phyloP scores from a whole-genome alignment of 2,329 filamentous ascomycete genomes.

The Paecilomyces dactylethromorphus region DNA sequence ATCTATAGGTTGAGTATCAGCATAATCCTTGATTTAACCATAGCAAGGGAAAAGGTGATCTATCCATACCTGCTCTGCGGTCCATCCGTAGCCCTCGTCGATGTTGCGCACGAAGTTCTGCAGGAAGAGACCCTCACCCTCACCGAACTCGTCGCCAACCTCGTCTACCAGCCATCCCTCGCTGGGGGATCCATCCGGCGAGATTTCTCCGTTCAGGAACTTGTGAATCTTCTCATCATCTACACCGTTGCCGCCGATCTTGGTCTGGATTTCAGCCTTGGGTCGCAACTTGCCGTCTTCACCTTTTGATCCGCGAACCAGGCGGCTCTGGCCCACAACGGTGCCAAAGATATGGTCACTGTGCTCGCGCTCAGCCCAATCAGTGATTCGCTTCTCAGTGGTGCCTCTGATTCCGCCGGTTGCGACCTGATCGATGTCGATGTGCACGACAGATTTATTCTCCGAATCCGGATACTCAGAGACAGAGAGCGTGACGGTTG shows the following conservation, averaged over 20 bases:
- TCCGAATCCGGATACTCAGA: slow-evolving; percentile 46
- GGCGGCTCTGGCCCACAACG: slow-evolving; percentile 56
- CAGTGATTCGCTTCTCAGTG: slow-evolving; percentile 50
- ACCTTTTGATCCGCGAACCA: slow-evolving; percentile 32
- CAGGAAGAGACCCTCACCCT: slow-evolving; percentile 38
- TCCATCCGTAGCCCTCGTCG: slow-evolving; percentile 42
- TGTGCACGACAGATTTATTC: slow-evolving; percentile 46
- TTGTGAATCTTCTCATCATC: slow-evolving; percentile 30
- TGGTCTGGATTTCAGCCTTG: slow-evolving; percentile 28
- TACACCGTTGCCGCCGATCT: slow-evolving; percentile 27
- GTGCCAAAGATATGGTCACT: slow-evolving; percentile 73
- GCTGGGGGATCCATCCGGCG: slow-evolving; percentile 51
- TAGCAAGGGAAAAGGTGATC: not conserved
- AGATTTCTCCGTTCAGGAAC: slow-evolving; percentile 34
- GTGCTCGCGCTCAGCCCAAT: slow-evolving; percentile 59
- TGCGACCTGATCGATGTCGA: slow-evolving; percentile 66
- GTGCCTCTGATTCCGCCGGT: slow-evolving; percentile 67
- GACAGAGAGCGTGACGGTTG: slow-evolving; percentile 61
- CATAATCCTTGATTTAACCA: not conserved
- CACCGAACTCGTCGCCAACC: slow-evolving; percentile 34
- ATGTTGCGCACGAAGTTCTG: slow-evolving; percentile 46
- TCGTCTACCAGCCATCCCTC: slow-evolving; percentile 56
- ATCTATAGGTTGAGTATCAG: slow-evolving; percentile 19
- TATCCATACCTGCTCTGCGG: slow-evolving; percentile 44
- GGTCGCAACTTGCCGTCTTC: slow-evolving; percentile 33